These are phyloP conservation scores for Nemania abortiva DNA, from an alignment of 2,329 filamentous ascomycete species.

Conservation along the genomic window DNA sequence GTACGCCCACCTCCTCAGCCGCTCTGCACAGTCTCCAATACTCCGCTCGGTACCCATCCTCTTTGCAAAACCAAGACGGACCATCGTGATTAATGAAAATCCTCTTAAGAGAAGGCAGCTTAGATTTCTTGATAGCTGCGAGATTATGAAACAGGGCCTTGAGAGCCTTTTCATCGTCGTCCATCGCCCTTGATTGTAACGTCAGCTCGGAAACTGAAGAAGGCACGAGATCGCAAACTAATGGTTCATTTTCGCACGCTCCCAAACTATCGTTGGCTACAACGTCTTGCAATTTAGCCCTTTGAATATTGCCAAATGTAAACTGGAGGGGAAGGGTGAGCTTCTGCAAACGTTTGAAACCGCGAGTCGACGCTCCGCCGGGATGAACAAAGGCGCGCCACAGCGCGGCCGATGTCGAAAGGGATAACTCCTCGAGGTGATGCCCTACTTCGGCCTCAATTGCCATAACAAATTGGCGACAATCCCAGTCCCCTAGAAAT, in stretches of 20 bases:
- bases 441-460: background rate
- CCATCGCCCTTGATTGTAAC: background rate
- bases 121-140: background rate
- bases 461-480: background rate
- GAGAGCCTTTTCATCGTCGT: background rate
- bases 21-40: background rate
- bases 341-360: background rate
- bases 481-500: background rate
- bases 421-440: background rate
- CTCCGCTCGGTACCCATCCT: background rate
- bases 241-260: background rate
- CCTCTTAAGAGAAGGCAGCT: background rate
- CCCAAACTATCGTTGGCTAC: background rate
- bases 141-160: background rate
- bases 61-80: background rate
- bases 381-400: background rate
- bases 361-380: slow-evolving; percentile 2
- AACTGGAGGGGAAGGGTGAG: background rate
- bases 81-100: background rate
- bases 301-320: background rate
- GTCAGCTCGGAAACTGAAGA: background rate
- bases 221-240: background rate
- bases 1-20: background rate
- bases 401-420: background rate
- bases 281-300: background rate